Base-by-base conservation (phyloP, 495 filamentous ascomycete species). In the Penicillium coffeae region DNA sequence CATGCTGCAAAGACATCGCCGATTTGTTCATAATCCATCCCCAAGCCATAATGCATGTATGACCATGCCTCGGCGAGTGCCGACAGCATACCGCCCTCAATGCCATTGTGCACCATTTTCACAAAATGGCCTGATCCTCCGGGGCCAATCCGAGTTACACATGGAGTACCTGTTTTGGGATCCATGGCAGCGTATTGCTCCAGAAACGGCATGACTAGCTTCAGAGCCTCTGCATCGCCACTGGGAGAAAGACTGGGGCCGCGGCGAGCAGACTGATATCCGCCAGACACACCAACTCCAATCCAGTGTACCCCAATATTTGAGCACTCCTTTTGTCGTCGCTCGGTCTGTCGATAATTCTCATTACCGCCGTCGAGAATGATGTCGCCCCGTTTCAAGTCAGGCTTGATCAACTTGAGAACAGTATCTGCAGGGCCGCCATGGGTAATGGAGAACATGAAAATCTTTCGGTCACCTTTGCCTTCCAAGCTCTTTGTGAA, bases 31-130 rank as follows among this genome's bases (percentile, higher is more conserved):
- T 86, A 77, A 8, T 59, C 57, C 68, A 88, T 76, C 0, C 72
- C 76, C 15, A 89, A 64, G 12, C 80, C 77, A 36, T 72, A 73
- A 27, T 73, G 68, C 63, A 90, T 78, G 18, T 86, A 76, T 1
- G 73, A 75, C 82, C 83, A 90, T 2, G 80, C 79, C 59, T 89
- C 86, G 21, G 74, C 76, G 21, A 81, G 68, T 4, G 75, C 64
- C 20, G 73, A 75, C 53, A 84, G 68, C 81, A 88, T 85, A 14
- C 82, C 84, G 40, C 87, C 83, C 61, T 90, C 84, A 39, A 89
- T 87, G 3, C 84, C 84, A 56, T 89, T 88, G 56, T 89, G 86
- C 0, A 87, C 76, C 83, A 88, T 89, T 63, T 90, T 89, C 27
- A 88, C 83, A 55, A 82, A 88, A 61, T 89, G 82, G 1, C 85